Evolutionary conservation across 495 filamentous ascomycete species (phyloP), one percentile per base, ranked within the genome.

Genomic region (Cercophora sp.): DNA sequence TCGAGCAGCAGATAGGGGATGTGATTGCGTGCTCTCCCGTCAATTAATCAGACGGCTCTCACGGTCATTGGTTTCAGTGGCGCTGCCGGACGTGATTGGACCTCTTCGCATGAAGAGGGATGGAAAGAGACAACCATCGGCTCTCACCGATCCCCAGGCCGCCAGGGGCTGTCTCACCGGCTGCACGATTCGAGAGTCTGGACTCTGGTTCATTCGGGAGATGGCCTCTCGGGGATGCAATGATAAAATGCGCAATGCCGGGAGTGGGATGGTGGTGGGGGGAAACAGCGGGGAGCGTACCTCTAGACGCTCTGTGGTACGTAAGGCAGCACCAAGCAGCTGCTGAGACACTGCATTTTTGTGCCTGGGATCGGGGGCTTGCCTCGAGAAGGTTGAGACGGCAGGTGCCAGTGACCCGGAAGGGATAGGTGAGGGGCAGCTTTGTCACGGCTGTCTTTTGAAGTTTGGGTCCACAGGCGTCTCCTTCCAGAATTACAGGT

Each of bases 81-180:
- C 26, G 11, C 32, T 36, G 46, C 10, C 46, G 46, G 19, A 48
- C 40, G 34, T 44, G 42, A 54, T 54, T 54, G 51, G 51, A 37
- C 22, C 51, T 39, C 26, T 23, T 20, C 32, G 29, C 4, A 19
- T 15, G 20, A 20, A n/a, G 24, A 24, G 46, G 19, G 32, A 34
- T 19, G 6, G 18, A 35, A 22, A 9, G 11, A 20, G 46, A 48
- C 19, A 25, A 19, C 46, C 19, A 22, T 11, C 31, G 19, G 9
- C 26, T n/a, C 44, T 50, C 44, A 55, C 52, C 52, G 52, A 23
- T 22, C 27, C 25, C 36, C 45, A 55, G 45, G 52, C n/a, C n/a
- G n/a, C n/a, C n/a, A n/a, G 52, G 29, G 16, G 10, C 13, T 19
- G 4, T 24, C 45, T 55, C 34, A 55, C 52, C 52, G 52, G 52